phyloP scores from a whole-genome alignment of 2,329 filamentous ascomycete genomes.

The Chaetomiaceae sp. region DNA sequence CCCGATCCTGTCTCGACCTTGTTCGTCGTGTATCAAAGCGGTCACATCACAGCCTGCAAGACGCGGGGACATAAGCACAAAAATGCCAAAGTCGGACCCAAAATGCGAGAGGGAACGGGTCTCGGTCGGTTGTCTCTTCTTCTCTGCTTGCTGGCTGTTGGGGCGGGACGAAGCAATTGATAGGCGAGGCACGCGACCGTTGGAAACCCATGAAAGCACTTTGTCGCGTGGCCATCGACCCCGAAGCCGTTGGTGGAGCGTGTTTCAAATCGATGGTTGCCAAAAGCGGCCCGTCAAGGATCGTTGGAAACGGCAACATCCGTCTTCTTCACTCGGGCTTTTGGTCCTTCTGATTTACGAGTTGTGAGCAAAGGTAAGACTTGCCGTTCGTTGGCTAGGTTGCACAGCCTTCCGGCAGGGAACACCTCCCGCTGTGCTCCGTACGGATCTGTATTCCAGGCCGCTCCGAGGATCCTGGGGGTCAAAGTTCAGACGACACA shows the following conservation, averaged over 20 bases:
- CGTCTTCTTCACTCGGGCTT: too few species aligned
- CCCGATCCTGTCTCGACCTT: too few species aligned
- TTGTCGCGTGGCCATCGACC: not conserved
- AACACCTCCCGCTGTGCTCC: not conserved
- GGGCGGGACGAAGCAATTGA: not conserved
- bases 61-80: not conserved
- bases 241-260: not conserved
- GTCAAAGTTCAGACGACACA: not conserved
- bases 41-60: not conserved
- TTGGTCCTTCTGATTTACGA: not conserved
- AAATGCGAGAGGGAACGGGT: too few species aligned
- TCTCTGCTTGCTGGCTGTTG: not conserved
- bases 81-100: not conserved
- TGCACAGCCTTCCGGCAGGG: not conserved
- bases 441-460: not conserved
- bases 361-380: not conserved
- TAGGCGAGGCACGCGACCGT: not conserved
- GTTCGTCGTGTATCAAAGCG: conserved; percentile 4
- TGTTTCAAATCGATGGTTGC: not conserved
- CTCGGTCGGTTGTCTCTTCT: too few species aligned
- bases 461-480: not conserved
- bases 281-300: not conserved
- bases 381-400: not conserved
- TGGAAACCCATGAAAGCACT: not conserved
- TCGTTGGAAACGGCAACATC: not conserved